Evolutionary conservation across 108 stramenopile genomes (phyloP).

Genomic region (Licmophora abbreviata): DNA sequence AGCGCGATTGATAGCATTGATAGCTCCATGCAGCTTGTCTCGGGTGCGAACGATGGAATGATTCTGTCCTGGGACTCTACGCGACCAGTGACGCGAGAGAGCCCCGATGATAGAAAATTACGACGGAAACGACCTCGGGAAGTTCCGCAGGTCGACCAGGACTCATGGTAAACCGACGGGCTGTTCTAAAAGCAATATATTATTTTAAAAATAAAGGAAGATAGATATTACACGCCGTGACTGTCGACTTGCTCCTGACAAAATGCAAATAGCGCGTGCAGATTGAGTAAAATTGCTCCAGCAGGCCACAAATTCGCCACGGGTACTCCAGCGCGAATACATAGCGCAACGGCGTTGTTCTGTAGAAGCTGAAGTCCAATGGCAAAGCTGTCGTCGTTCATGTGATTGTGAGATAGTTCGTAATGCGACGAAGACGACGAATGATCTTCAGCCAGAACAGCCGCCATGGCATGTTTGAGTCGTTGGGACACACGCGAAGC

Average conservation of each 20-base stretch:
- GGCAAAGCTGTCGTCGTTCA: constrained; percentile 56
- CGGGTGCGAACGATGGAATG: constrained; percentile 70
- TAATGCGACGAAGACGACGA: constrained; percentile 12
- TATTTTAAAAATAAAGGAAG: no score
- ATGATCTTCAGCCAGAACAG: constrained; percentile 51
- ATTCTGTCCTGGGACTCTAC: constrained; percentile 59
- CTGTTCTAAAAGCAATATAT: no score
- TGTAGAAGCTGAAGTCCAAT: constrained; percentile 75
- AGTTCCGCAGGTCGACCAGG: no score
- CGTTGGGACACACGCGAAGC: constrained; percentile 24
- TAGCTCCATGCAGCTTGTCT: constrained; percentile 26
- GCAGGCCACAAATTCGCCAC: constrained; percentile 68
- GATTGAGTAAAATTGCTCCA: constrained; percentile 65
- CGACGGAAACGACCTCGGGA: neutral
- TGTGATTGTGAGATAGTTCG: constrained; percentile 1
- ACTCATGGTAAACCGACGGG: no score
- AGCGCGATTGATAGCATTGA: constrained; percentile 30
- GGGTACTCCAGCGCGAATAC: constrained; percentile 73
- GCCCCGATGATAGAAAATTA: neutral
- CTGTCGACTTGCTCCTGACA: constrained; percentile 31
- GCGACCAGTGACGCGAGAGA: neutral
- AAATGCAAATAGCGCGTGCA: constrained; percentile 41
- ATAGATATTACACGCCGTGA: no score
- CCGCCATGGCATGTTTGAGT: constrained; percentile 49
- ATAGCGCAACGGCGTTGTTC: constrained; percentile 68